A percentile compares a stretch with the other conserved stretches of the same genome.
Conservation (phyloP, 768 basidiomycete genomes). For the Russula foetens region DNA sequence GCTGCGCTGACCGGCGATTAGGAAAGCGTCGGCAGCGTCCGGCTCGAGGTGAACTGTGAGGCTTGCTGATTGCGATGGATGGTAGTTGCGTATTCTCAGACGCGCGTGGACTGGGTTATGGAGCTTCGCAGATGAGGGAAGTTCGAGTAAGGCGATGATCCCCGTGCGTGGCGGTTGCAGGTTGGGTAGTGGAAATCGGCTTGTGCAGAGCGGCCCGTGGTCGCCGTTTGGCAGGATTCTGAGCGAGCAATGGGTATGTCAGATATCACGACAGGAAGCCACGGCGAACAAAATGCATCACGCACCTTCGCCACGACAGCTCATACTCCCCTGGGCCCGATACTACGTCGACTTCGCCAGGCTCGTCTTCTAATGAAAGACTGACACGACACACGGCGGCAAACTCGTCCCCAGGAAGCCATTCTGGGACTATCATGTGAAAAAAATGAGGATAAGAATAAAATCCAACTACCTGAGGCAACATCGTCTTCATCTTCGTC, state of each 20-base stretch:
- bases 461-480: conserved; percentile 34
- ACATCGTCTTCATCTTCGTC: conserved; percentile 36
- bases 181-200: conserved; percentile 49
- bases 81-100: conserved; percentile 57
- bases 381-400: conserved; percentile 46
- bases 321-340: conserved; percentile 51
- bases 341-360: conserved; percentile 28
- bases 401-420: conserved; percentile 57
- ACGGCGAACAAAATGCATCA: not conserved
- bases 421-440: conserved; percentile 37
- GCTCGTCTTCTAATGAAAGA: conserved; percentile 36
- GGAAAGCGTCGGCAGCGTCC: conserved; percentile 61
- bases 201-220: conserved; percentile 39
- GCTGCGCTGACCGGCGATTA: conserved; percentile 67
- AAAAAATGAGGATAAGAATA: not conserved
- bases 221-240: conserved; percentile 43
- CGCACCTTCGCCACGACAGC: conserved; percentile 58
- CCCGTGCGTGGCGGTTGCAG: conserved; percentile 53
- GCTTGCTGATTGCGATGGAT: conserved; percentile 56
- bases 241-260: conserved; percentile 1
- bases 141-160: conserved; percentile 55
- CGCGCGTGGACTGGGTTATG: conserved; percentile 52
- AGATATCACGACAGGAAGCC: not conserved
- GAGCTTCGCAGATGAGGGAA: conserved; percentile 54
- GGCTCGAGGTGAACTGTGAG: conserved; percentile 67